Conservation (phyloP, 2,329 filamentous ascomycete species). For the Cytospora chrysosperma region DNA sequence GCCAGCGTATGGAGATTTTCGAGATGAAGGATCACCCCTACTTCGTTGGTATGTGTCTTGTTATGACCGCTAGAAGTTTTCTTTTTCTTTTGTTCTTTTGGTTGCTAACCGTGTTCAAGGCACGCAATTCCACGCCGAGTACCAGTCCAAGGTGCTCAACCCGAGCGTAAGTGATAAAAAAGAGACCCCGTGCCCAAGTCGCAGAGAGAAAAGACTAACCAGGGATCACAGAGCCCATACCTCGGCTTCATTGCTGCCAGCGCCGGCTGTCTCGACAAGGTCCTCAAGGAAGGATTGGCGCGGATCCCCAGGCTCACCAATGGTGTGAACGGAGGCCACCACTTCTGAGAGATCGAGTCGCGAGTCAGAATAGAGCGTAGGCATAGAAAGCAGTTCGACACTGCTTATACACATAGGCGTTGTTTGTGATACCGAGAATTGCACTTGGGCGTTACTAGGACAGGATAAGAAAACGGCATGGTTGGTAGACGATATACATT, state of each 20-base stretch:
- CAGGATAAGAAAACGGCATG: background rate
- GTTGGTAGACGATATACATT: conserved; percentile 7
- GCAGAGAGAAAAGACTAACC: conserved; percentile 25
- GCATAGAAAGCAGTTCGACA: background rate
- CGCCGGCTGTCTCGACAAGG: conserved; percentile 60
- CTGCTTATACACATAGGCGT: background rate
- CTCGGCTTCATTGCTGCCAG: conserved; percentile 82
- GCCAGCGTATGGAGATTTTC: conserved; percentile 73
- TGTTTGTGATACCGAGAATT: background rate
- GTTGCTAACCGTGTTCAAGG: conserved; percentile 13
- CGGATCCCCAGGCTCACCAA: conserved; percentile 22
- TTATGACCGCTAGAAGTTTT: conserved; percentile 66
- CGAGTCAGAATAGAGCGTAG: background rate
- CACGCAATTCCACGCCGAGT: conserved; percentile 25
- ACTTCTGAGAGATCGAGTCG: conserved; percentile 12
- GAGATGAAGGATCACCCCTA: conserved; percentile 76
- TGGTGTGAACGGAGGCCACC: conserved; percentile 18
- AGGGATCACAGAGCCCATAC: conserved; percentile 50
- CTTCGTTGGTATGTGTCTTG: conserved; percentile 51
- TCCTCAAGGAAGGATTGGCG: conserved; percentile 33
- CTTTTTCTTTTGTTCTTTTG: conserved; percentile 33
- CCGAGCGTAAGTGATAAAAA: conserved; percentile 21
- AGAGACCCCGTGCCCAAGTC: background rate
- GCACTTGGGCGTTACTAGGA: conserved; percentile 4
- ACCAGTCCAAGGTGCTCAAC: conserved; percentile 25